A percentile compares a stretch with the other conserved stretches of the same genome.
phyloP scores from a whole-genome alignment of 1,284 basidiomycete genomes.

The Leccinum solheimii region DNA sequence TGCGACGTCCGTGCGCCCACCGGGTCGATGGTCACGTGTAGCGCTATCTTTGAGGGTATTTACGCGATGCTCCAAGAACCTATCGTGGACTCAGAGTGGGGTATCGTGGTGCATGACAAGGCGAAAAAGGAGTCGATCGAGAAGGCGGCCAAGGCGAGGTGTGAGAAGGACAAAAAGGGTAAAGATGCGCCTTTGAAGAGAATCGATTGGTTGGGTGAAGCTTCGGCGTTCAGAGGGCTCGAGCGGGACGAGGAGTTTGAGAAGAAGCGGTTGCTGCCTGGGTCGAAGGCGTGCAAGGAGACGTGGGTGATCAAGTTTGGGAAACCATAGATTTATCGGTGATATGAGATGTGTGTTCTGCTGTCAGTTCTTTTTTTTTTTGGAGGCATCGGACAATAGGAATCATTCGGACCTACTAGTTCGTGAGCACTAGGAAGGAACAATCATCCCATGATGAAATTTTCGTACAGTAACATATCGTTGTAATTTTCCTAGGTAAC shows the following conservation, averaged over 20 bases:
- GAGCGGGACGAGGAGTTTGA: slow-evolving; percentile 56
- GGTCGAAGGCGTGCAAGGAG: slow-evolving; percentile 31
- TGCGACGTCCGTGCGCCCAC: slow-evolving; percentile 47
- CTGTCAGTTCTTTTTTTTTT: background rate
- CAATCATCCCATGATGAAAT: background rate
- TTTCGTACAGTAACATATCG: background rate
- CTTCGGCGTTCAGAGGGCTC: slow-evolving; percentile 56
- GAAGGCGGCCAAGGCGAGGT: slow-evolving; percentile 37
- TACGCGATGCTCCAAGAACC: slow-evolving; percentile 48
- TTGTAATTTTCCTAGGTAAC: background rate
- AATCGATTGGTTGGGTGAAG: slow-evolving; percentile 59
- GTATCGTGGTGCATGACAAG: slow-evolving; percentile 45
- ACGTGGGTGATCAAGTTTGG: slow-evolving; percentile 42
- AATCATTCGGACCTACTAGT: background rate
- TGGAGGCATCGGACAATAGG: background rate
- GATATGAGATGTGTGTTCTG: background rate
- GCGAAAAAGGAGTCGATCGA: slow-evolving; percentile 40
- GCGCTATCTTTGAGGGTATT: slow-evolving; percentile 53
- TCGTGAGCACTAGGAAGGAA: background rate
- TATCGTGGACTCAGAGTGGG: slow-evolving; percentile 64
- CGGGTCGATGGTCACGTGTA: slow-evolving; percentile 45
- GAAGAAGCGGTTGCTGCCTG: slow-evolving; percentile 48
- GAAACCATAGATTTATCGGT: slow-evolving; percentile 19
- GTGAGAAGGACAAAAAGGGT: slow-evolving; percentile 28
- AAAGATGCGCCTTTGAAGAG: slow-evolving; percentile 40